Base-by-base conservation (phyloP, 371 early-diverging fungal species). In the Syncephalastrum sp. region DNA sequence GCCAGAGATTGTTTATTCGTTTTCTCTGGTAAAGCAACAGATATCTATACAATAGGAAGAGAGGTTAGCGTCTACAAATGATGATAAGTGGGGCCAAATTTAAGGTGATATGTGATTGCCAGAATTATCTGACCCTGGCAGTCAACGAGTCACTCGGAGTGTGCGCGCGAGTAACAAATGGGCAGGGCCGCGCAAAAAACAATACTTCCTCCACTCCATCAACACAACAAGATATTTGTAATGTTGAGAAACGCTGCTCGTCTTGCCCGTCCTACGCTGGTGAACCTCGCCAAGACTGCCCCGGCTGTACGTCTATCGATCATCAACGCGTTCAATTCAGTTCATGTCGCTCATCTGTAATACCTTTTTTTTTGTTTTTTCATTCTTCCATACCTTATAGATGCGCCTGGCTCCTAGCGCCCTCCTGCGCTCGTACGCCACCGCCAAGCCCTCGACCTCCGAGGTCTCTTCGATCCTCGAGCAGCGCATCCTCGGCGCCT, bases 391-490 rank as follows among this genome's bases (percentile, higher is more conserved):
- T n/a, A n/a, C n/a, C n/a, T n/a, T 27, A 55, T 42, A 56, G 56
- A 49, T 49, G 49, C 56, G 56, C 50, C 33, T 33, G 33, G 33
- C 33, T 33, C 33, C 69, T 60, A 67, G 65, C 58, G 53, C 61
- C 16, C 16, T 68, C 65, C 71, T 65, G 51, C 73, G 79, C 48
- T 71, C 67, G n/a, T 82, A 77, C 64, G 82, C 80, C 38, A 60
- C 82, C 23, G 78, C 78, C 61, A 82, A 82, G 74, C 79, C 81
- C 54, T 80, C 77, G 46, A 89, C 92, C 60, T 83, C 90, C 24
- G 94, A 93, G 75, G 91, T 93, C 24, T 87, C 93, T 57, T 89
- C 88, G 57, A 91, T 94, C 72, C 83, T 93, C 47, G 93, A 96
- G 81, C 89, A 93, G 69, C 87, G 95, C 64, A 96, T 96, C 77